A percentile compares a stretch with the other conserved stretches of the same genome.
Evolutionary conservation across 345 rosid genomes (phyloP).

Genomic region (Rhizophora apiculata): DNA sequence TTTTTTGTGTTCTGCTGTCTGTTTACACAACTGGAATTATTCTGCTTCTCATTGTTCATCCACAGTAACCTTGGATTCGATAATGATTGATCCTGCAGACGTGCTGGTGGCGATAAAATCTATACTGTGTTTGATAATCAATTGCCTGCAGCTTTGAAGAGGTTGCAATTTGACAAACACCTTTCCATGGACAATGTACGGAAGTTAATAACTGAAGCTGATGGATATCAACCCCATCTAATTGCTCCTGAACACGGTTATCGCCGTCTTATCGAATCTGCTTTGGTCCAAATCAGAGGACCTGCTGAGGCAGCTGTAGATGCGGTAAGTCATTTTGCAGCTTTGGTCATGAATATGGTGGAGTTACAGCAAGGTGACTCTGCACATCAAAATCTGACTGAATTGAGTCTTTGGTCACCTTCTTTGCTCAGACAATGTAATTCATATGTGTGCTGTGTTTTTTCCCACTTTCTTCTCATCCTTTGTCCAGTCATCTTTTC

Average conservation of each 20-base stretch:
- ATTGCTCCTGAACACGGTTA: constrained; percentile 99
- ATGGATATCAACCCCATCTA: constrained; percentile 97
- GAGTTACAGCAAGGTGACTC: too few species aligned
- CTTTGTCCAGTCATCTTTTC: background rate
- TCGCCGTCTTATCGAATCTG: constrained; percentile 89
- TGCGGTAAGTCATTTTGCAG: constrained; percentile 42
- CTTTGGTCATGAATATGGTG: background rate
- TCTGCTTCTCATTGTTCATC: background rate
- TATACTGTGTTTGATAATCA: constrained; percentile 80
- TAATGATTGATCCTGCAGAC: constrained; percentile 45
- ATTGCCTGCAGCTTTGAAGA: constrained; percentile 84
- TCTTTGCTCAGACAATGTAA: background rate
- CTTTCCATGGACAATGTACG: constrained; percentile 83
- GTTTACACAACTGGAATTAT: background rate
- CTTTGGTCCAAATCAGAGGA: constrained; percentile 71
- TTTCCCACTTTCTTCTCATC: background rate
- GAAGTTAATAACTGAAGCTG: constrained; percentile 91
- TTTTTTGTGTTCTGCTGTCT: background rate
- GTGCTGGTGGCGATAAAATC: constrained; percentile 94
- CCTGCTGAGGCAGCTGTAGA: constrained; percentile 99
- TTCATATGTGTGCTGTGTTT: background rate
- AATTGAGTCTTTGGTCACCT: background rate
- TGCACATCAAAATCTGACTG: too few species aligned
- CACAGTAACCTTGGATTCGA: constrained; percentile 9
- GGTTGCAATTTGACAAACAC: constrained; percentile 88